These are phyloP conservation scores for Peribolospora baueri DNA, from an alignment of 768 basidiomycete genomes.

Conservation along the genomic window DNA sequence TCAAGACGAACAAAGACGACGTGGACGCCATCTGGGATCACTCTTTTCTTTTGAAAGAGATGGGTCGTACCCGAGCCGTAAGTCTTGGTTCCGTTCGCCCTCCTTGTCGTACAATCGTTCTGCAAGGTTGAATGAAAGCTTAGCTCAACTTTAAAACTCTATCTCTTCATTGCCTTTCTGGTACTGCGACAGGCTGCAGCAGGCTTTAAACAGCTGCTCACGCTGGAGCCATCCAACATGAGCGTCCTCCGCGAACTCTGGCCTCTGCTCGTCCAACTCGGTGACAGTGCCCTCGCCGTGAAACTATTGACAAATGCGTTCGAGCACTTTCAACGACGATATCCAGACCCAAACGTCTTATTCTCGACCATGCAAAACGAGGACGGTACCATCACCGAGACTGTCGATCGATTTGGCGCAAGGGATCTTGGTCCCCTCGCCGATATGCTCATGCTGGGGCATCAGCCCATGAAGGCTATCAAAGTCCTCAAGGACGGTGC, in stretches of 20 bases:
- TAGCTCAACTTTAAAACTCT: neutral
- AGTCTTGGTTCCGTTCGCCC: slow-evolving; percentile 8
- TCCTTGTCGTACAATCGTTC: neutral
- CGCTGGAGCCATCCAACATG: slow-evolving; percentile 52
- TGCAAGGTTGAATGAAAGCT: neutral
- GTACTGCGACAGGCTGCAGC: slow-evolving; percentile 27
- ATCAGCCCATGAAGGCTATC: slow-evolving; percentile 42
- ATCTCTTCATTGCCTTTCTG: neutral
- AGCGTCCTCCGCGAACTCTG: slow-evolving; percentile 54
- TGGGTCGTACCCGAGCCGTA: slow-evolving; percentile 44
- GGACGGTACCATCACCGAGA: slow-evolving; percentile 9
- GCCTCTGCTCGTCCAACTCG: slow-evolving; percentile 46
- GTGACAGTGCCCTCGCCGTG: slow-evolving; percentile 40
- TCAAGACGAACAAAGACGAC: slow-evolving; percentile 53
- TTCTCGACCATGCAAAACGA: slow-evolving; percentile 7
- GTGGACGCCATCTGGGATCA: slow-evolving; percentile 75
- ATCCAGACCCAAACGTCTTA: slow-evolving; percentile 21
- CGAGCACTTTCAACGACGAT: slow-evolving; percentile 33
- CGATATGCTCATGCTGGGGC: slow-evolving; percentile 52
- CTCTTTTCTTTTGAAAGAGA: slow-evolving; percentile 51
- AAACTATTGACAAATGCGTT: slow-evolving; percentile 49
- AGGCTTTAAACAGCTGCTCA: slow-evolving; percentile 46
- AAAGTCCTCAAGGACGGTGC: slow-evolving; percentile 47
- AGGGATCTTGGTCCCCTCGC: slow-evolving; percentile 61
- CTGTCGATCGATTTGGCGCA: slow-evolving; percentile 26